Evolutionary conservation across 768 basidiomycete species (phyloP).

Genomic region (Lentinula sp.): DNA sequence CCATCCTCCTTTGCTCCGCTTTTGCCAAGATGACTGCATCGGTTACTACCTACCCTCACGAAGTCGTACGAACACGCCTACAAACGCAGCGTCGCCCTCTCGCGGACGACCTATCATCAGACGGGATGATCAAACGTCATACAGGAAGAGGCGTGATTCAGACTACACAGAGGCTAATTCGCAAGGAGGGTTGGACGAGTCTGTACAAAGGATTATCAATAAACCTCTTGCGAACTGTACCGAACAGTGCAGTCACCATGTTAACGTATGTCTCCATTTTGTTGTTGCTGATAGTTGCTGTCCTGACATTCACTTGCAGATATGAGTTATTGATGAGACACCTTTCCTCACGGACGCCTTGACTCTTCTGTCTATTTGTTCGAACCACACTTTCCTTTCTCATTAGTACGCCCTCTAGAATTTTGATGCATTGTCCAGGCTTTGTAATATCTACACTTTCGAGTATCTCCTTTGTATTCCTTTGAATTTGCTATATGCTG

Average conservation of each 20-base stretch:
- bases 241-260: slow-evolving; percentile 94
- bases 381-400: neutral
- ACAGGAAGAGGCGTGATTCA: slow-evolving; percentile 62
- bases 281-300: neutral
- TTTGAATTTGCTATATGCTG: neutral
- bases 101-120: slow-evolving; percentile 49
- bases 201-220: slow-evolving; percentile 93
- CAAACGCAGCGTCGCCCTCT: slow-evolving; percentile 78
- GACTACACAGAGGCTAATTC: slow-evolving; percentile 66
- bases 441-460: slow-evolving; percentile 12
- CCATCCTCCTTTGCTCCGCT: slow-evolving; percentile 89
- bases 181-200: slow-evolving; percentile 82
- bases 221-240: slow-evolving; percentile 91
- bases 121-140: slow-evolving; percentile 53
- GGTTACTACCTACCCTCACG: slow-evolving; percentile 94
- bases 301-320: slow-evolving; percentile 17
- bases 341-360: slow-evolving; percentile 28
- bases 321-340: slow-evolving; percentile 54
- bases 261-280: slow-evolving; percentile 56
- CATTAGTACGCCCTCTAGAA: neutral
- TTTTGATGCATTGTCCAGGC: neutral
- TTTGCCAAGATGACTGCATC: slow-evolving; percentile 95
- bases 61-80: slow-evolving; percentile 95
- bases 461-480: neutral
- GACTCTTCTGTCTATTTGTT: neutral